Percentiles rank a stretch among this genome's conserved stretches.
Conservation (phyloP, 1,139 yeast species). For the Protomyces inouyei region DNA sequence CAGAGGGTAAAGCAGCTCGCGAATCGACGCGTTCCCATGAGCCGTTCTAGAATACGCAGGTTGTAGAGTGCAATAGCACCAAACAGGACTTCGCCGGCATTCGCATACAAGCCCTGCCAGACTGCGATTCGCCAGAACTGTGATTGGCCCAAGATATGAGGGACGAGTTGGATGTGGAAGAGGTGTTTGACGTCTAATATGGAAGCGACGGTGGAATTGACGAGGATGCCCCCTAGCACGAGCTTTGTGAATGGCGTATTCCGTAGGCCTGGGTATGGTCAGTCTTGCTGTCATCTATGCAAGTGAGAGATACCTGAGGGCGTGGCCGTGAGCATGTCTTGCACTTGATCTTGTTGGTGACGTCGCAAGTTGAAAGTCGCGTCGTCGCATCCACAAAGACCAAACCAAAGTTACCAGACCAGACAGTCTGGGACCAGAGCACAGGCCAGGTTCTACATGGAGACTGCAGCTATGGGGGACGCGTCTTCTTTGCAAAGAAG, state of each 20-base stretch:
- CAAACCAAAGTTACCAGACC: neutral
- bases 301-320: neutral
- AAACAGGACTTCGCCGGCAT: slow-evolving; percentile 62
- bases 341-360: neutral
- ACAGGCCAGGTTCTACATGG: neutral
- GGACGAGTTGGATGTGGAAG: slow-evolving; percentile 53
- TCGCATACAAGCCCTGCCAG: slow-evolving; percentile 55
- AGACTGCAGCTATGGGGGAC: neutral
- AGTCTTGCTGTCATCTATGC: neutral
- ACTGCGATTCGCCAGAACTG: slow-evolving; percentile 65
- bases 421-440: neutral
- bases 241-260: slow-evolving; percentile 56
- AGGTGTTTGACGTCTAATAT: slow-evolving; percentile 54
- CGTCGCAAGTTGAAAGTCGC: neutral
- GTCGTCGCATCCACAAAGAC: neutral
- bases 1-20: slow-evolving; percentile 31
- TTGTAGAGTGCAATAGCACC: slow-evolving; percentile 53
- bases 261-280: slow-evolving; percentile 46
- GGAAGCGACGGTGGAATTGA: slow-evolving; percentile 52
- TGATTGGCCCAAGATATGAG: slow-evolving; percentile 53
- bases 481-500: slow-evolving; percentile 10
- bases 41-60: slow-evolving; percentile 58
- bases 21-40: slow-evolving; percentile 57
- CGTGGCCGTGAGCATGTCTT: neutral
- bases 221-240: slow-evolving; percentile 45